Base-by-base conservation (phyloP, 2,329 filamentous ascomycete species). In the Cladosporium velox region DNA sequence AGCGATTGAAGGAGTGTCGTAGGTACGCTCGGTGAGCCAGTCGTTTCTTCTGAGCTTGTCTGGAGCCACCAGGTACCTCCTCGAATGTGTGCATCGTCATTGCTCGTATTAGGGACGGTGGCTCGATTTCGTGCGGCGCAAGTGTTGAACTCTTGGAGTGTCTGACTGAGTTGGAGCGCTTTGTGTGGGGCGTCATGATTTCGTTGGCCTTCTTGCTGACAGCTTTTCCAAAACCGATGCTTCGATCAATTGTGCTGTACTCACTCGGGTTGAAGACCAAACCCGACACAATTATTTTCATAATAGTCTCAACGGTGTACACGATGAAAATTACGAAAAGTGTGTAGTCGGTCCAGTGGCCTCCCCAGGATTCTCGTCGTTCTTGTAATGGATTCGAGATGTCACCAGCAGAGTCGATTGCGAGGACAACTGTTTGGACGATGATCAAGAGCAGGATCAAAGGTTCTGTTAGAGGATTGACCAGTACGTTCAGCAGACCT, bases 1-100 rank as follows among this genome's bases (percentile, higher is more conserved):
- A 85, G 62, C 95, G 88, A 76, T 98, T 98, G 81, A 99, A 99
- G 0, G 92, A 93, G 78, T 99, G 95, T 18, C 95, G 88, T 65
- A 99, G 81, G 77, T 97, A 98, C 1, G 95, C 96, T 68, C 95
- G 88, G 63, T 95, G 90, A 18, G 96, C 94, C 64, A 99, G 85
- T 70, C 96, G 90, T 71, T 90, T 85, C 67, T 94, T 89, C 76
- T 95, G 92, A 71, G 93, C 91, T 69, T 96, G 82, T 85, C 91
- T 69, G 84, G 84, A 74, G 84, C 95, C 79, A 79, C 87, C 77
- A 78, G 88, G 73, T 79, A 83, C 70, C 60, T 84, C 80, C 34
- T 76, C 75, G 35, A 76, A 71, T 10, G 69, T 71, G 28, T 81
- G 75, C 32, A 78, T 75, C 14, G 79, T 80, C 59, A 78, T 77